Conservation (phyloP, 148 eudicot species). For the Fagopyrum homotropicum region DNA sequence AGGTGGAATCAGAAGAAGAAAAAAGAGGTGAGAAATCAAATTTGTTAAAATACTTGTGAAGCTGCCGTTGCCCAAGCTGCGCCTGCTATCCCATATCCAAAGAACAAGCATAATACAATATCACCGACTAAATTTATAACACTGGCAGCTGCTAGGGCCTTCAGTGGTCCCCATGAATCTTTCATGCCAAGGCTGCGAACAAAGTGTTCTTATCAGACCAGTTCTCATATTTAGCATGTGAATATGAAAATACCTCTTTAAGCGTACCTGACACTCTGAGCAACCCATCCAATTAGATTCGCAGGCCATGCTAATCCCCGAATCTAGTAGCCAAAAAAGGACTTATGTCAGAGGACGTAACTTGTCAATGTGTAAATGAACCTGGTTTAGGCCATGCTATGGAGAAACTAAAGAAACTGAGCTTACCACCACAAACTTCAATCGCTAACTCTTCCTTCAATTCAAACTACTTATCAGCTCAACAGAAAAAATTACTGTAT, state of each 20-base stretch:
- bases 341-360: no score
- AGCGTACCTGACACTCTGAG: constrained; percentile 92
- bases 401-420: no score
- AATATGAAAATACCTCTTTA: background rate
- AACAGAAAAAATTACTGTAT: no score
- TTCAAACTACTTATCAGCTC: no score
- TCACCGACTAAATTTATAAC: constrained; percentile 75
- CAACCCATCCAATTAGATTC: constrained; percentile 91
- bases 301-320: constrained; percentile 99
- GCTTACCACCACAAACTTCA: no score
- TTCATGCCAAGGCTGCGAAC: constrained; percentile 87
- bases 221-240: background rate
- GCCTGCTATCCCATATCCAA: constrained; percentile 86
- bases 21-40: constrained; percentile 15
- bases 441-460: no score
- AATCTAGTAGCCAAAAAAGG: constrained; percentile 37
- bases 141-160: constrained; percentile 90
- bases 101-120: constrained; percentile 56
- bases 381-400: no score
- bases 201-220: constrained; percentile 1
- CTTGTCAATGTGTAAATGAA: no score
- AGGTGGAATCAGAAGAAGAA: constrained; percentile 48
- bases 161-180: constrained; percentile 96
- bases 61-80: constrained; percentile 98
- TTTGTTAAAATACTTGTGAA: constrained; percentile 51